Conservation (phyloP, 768 basidiomycete species). For the Gymnopilus junonius region DNA sequence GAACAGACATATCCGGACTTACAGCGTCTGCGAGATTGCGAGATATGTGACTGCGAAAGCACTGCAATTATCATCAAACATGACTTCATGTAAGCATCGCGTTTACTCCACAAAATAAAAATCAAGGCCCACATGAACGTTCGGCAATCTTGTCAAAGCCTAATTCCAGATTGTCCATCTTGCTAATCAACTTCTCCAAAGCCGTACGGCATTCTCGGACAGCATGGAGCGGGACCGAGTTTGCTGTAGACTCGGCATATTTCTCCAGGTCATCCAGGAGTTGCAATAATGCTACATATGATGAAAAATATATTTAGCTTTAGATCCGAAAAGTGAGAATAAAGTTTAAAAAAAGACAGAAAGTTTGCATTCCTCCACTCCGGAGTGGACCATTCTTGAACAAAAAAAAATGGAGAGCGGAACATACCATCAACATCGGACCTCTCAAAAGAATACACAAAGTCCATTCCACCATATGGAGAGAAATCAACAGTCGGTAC, state of each 20-base stretch:
- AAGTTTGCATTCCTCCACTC: not conserved
- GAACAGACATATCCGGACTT: constrained; percentile 34
- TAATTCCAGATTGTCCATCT: constrained; percentile 80
- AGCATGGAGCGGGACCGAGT: constrained; percentile 53
- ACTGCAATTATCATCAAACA: constrained; percentile 45
- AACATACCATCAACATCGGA: constrained; percentile 75
- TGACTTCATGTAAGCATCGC: constrained; percentile 2
- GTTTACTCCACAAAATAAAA: not conserved
- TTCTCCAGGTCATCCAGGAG: constrained; percentile 70
- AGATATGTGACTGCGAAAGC: constrained; percentile 74
- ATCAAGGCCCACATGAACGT: constrained; percentile 63
- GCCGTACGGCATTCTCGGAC: constrained; percentile 63
- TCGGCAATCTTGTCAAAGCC: constrained; percentile 90
- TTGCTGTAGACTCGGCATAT: constrained; percentile 49
- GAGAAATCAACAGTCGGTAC: constrained; percentile 83
- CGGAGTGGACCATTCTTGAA: constrained; percentile 14
- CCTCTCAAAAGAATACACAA: constrained; percentile 68
- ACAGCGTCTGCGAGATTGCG: constrained; percentile 74
- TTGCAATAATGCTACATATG: constrained; percentile 55
- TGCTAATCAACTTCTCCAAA: constrained; percentile 70
- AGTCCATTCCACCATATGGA: constrained; percentile 65
- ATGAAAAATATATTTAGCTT: not conserved
- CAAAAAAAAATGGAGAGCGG: not conserved
- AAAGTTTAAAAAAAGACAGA: not conserved
- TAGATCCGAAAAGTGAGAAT: not conserved